Evolutionary conservation across 305 asterid species (phyloP), one percentile per base, ranked within the genome.

Genomic region (Solanum hybrid): DNA sequence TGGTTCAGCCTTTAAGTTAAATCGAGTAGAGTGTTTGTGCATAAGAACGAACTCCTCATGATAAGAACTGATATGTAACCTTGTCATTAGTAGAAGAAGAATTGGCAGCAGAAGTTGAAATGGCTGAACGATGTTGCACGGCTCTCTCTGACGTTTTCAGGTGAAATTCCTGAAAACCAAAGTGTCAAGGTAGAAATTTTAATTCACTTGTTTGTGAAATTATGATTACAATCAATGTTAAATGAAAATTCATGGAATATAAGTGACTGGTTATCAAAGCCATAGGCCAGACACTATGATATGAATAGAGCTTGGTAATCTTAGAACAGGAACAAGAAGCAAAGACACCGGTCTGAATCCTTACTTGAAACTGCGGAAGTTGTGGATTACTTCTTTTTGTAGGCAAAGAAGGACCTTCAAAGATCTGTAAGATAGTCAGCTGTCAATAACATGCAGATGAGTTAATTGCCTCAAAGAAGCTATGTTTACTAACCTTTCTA

Each of bases 111-210:
- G 93, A 88, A 89, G 92, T 88, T 85, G 92, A 77, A 91, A 88
- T 86, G 14, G 92, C 92, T 34, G 97, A 92, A 92, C 91, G 88
- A 90, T 96, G 96, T 86, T 94, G 97, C 88, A 81, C 89, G 79
- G 99, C 98, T 94, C 99, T 96, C 94, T 94, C 99, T 78, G 94
- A 93, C 6, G 98, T 97, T 93, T 94, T 96, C 92, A 97, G 93
- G 91, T 94, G 96, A 93, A 96, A 97, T 93, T 97, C 99, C 99
- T 95, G 93, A 85, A 92, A 90, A 88, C 88, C 91, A 88, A 91
- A 31, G 88, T 37, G 87, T 85, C 76, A 56, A 60, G 51, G 42
- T 14, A 32, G 32, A 56, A 60, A 22, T 32, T 85, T 56, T 6
- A 56, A 32, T 56, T 40, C 46, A 73, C 51, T 75, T 77, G 80